Percentiles rank a stretch among this genome's conserved stretches.
These are phyloP conservation scores for Melaleuca alternifolia DNA, from an alignment of 345 rosid species.

Conservation along the genomic window DNA sequence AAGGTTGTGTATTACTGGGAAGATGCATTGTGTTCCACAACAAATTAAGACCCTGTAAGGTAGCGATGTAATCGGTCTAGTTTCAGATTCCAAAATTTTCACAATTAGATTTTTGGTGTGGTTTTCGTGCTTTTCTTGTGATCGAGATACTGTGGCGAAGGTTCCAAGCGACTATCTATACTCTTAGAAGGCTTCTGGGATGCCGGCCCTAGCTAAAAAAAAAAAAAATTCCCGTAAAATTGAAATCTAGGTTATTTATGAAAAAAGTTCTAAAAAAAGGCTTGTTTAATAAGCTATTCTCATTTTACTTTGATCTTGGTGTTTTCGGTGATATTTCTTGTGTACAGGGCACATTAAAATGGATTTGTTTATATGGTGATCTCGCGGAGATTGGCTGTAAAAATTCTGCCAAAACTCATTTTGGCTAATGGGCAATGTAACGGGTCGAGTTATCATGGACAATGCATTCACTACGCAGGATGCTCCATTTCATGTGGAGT, in stretches of 20 bases:
- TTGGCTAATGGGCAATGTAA: no score
- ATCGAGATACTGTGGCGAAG: constrained; percentile 34
- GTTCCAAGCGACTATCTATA: constrained; percentile 31
- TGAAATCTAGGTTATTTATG: not conserved
- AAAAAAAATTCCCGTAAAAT: not conserved
- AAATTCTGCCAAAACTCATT: no score
- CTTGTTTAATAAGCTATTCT: not conserved
- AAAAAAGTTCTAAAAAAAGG: not conserved
- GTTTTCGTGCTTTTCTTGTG: not conserved
- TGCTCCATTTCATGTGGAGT: not conserved
- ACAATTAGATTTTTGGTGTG: not conserved
- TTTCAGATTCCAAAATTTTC: no score
- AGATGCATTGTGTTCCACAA: no score
- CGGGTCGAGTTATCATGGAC: no score
- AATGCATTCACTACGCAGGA: not conserved
- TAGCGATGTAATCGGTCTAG: not conserved
- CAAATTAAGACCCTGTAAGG: no score
- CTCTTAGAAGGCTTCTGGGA: constrained; percentile 27
- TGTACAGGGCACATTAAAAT: not conserved
- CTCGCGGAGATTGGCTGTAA: no score
- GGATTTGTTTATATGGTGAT: not conserved
- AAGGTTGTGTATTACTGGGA: accelerated
- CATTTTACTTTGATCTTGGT: not conserved
- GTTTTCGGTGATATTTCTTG: not conserved
- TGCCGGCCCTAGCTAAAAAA: constrained; percentile 35